Evolutionary conservation across 23 red algal species (phyloP).

Genomic region (Gracilaria vermiculophylla): DNA sequence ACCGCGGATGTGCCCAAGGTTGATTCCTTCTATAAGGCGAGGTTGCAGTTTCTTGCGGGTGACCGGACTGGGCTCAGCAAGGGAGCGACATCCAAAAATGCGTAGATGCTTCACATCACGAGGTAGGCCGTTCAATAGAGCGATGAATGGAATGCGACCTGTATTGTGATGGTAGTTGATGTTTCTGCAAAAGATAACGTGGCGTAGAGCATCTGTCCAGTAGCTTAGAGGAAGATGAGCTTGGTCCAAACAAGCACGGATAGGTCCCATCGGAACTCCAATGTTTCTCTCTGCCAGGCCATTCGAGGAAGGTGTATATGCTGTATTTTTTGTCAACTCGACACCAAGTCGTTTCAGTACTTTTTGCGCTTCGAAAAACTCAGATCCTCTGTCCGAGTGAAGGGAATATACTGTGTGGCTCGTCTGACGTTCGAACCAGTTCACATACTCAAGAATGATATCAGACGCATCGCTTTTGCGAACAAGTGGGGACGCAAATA

Average conservation of each 20-base stretch:
- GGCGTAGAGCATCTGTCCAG: background rate
- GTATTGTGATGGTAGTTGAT: background rate
- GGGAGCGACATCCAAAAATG: background rate
- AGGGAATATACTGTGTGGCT: background rate
- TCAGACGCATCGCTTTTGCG: too few relatives aligned
- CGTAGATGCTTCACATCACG: background rate
- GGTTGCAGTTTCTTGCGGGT: background rate
- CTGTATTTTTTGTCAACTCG: background rate
- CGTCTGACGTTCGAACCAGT: too few relatives aligned
- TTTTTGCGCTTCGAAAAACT: background rate
- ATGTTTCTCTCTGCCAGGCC: background rate
- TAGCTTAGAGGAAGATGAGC: background rate
- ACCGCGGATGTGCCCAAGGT: background rate
- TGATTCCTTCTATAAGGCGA: background rate
- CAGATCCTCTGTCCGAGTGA: background rate
- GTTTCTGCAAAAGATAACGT: slow-evolving; percentile 6
- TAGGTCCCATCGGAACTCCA: background rate
- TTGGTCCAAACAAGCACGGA: background rate
- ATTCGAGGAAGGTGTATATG: slow-evolving; percentile 11
- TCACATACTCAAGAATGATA: too few relatives aligned
- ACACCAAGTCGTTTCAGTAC: background rate
- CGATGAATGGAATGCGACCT: background rate
- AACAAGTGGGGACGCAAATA: too few relatives aligned
- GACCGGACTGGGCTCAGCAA: background rate
- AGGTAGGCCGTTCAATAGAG: background rate